Evolutionary conservation across 2,329 filamentous ascomycete species (phyloP).

Genomic region (Calonectria crousiana): DNA sequence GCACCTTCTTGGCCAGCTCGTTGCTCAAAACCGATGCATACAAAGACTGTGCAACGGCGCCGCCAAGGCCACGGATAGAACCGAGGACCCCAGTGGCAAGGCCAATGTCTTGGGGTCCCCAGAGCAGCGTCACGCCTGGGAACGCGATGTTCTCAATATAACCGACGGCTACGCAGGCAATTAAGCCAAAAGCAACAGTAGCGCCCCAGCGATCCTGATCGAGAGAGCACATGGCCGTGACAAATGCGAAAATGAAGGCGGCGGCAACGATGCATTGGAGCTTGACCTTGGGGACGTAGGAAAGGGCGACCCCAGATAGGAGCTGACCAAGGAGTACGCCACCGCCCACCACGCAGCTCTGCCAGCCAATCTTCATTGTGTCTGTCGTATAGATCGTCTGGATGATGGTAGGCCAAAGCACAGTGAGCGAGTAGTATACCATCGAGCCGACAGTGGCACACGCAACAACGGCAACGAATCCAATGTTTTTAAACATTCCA

Average conservation of each 20-base stretch:
- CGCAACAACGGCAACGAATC: slow-evolving; percentile 54
- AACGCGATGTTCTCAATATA: slow-evolving; percentile 56
- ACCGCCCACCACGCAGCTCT: slow-evolving; percentile 56
- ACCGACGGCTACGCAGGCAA: slow-evolving; percentile 50
- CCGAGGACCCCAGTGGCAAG: slow-evolving; percentile 58
- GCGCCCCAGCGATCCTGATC: slow-evolving; percentile 43
- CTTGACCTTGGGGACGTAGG: slow-evolving; percentile 53
- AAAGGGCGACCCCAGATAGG: slow-evolving; percentile 50
- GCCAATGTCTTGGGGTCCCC: slow-evolving; percentile 60
- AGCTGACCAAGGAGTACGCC: slow-evolving; percentile 56
- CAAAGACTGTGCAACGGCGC: slow-evolving; percentile 52
- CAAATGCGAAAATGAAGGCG: slow-evolving; percentile 47
- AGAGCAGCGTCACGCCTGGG: slow-evolving; percentile 58
- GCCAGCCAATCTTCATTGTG: slow-evolving; percentile 54
- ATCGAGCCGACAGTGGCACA: slow-evolving; percentile 56
- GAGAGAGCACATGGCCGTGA: slow-evolving; percentile 48
- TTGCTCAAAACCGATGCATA: slow-evolving; percentile 53
- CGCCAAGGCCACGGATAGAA: slow-evolving; percentile 58
- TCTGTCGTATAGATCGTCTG: slow-evolving; percentile 54
- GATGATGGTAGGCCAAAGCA: slow-evolving; percentile 60
- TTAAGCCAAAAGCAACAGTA: slow-evolving; percentile 49
- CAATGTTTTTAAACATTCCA: slow-evolving; percentile 55
- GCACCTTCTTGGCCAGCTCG: slow-evolving; percentile 49
- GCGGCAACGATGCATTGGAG: slow-evolving; percentile 49
- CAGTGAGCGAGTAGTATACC: slow-evolving; percentile 58